phyloP scores from a whole-genome alignment of 2,329 filamentous ascomycete species.

The Calonectria crousiana region DNA sequence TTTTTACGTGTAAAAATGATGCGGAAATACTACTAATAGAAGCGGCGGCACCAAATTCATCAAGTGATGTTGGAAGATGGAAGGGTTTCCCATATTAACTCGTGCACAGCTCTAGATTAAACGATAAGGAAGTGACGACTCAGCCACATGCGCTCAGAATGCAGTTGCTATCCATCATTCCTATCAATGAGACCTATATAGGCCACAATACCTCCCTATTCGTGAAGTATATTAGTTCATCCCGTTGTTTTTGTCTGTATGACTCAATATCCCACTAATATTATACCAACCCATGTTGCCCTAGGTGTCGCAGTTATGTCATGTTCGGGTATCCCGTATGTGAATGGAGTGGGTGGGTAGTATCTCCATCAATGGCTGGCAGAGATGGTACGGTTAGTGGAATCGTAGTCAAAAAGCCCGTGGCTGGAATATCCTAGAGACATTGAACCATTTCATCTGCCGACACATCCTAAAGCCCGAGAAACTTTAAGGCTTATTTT shows the following conservation, averaged over 20 bases:
- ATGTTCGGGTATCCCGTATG: not conserved
- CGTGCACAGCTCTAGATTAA: no score
- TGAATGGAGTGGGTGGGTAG: not conserved
- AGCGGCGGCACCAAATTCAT: no score
- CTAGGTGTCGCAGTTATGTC: not conserved
- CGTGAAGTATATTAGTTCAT: not conserved
- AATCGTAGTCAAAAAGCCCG: not conserved
- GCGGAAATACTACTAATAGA: no score
- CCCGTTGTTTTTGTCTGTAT: not conserved
- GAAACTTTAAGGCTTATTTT: not conserved
- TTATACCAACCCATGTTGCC: not conserved
- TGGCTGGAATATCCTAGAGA: not conserved
- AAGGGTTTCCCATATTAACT: no score
- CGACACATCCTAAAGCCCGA: not conserved
- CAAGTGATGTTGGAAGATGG: no score
- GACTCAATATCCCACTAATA: not conserved
- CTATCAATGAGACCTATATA: constrained; percentile 6
- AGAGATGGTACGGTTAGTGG: not conserved
- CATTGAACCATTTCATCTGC: not conserved
- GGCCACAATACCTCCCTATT: constrained; percentile 18
- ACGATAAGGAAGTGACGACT: not conserved
- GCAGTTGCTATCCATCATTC: not conserved
- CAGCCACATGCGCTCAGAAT: not conserved
- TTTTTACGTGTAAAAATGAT: no score
- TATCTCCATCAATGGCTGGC: not conserved